Evolutionary conservation across 2,329 filamentous ascomycete genomes (phyloP).

Genomic region (Penicillium sp.): DNA sequence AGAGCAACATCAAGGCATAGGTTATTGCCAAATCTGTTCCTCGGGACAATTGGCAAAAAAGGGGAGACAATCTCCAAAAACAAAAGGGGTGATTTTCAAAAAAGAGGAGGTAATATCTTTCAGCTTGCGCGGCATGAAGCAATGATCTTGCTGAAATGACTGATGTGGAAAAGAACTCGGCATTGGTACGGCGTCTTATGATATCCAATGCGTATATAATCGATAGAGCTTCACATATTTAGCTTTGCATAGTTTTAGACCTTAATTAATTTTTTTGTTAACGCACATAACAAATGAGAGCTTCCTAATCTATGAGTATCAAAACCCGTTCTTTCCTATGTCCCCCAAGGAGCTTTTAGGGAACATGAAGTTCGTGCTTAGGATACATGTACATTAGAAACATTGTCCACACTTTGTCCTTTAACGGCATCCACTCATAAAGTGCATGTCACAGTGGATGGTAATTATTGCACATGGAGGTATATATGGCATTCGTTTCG

Average conservation of each 20-base stretch:
- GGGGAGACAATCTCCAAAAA: background rate
- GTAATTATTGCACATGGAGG: no score
- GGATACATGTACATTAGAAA: no score
- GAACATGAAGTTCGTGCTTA: no score
- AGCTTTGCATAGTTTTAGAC: background rate
- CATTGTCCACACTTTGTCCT: no score
- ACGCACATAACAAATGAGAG: background rate
- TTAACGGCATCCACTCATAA: no score
- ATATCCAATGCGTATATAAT: conserved; percentile 3
- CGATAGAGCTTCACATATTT: background rate
- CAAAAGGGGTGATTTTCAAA: background rate
- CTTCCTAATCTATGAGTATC: background rate
- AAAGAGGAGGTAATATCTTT: background rate
- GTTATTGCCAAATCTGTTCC: background rate
- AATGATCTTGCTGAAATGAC: background rate
- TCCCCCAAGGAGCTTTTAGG: no score
- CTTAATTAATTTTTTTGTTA: background rate
- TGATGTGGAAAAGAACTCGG: conserved; percentile 6
- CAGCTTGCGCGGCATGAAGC: background rate
- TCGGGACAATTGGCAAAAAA: background rate
- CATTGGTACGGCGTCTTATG: conserved; percentile 1
- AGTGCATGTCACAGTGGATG: no score
- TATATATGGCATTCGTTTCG: no score
- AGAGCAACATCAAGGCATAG: conserved; percentile 34
- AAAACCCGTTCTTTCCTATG: background rate